These are phyloP conservation scores for Beauveria sp. DNA, from an alignment of 2,329 filamentous ascomycete species.

Conservation along the genomic window DNA sequence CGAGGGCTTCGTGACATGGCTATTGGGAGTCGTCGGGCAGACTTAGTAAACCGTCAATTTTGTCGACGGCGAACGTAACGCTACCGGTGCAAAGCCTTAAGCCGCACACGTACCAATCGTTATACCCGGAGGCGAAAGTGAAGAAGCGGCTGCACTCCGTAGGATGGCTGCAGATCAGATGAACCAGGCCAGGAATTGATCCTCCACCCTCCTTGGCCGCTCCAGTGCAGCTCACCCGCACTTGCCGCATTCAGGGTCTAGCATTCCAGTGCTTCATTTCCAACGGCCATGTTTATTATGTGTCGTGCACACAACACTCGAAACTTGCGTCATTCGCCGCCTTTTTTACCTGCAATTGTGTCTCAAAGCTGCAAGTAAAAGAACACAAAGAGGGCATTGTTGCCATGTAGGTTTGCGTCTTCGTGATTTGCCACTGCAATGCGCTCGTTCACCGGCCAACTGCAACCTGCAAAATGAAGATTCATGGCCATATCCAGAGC, in stretches of 20 bases:
- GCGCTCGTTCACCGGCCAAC: not conserved
- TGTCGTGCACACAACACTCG: too few relatives aligned
- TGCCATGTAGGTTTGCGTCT: not conserved
- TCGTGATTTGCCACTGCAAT: not conserved
- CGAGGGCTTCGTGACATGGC: too few relatives aligned
- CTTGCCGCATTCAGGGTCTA: not conserved
- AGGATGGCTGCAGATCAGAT: not conserved
- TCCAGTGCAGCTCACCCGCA: not conserved
- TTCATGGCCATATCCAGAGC: not conserved
- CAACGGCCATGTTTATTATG: not conserved
- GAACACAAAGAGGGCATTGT: not conserved
- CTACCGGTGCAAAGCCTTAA: not conserved
- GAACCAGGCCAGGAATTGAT: not conserved
- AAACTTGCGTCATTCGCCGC: too few relatives aligned
- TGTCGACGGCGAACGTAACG: too few relatives aligned
- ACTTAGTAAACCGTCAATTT: too few relatives aligned
- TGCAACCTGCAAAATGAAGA: not conserved
- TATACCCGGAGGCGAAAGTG: too few relatives aligned
- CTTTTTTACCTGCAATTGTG: not conserved
- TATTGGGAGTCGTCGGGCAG: too few relatives aligned
- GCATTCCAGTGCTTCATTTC: not conserved
- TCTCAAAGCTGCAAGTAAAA: not conserved
- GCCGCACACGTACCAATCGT: not conserved
- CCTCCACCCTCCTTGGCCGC: not conserved
- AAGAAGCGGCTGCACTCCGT: not conserved